Evolutionary conservation across 1,284 basidiomycete species (phyloP).

Genomic region (Apiotrichum porosum): DNA sequence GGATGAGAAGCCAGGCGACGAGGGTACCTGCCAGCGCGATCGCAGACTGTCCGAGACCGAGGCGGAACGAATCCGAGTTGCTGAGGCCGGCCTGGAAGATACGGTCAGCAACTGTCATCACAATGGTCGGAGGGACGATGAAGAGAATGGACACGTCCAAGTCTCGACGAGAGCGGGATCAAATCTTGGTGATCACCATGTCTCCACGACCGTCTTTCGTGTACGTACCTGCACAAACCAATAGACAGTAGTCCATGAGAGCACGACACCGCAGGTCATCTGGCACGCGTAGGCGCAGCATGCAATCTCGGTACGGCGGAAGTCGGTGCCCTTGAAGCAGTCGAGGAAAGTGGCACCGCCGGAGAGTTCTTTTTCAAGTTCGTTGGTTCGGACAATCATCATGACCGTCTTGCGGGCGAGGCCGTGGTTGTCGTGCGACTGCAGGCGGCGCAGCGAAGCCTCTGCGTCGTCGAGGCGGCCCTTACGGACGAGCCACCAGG

Average conservation of each 20-base stretch:
- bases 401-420: slow-evolving; percentile 5
- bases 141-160: no score
- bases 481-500: slow-evolving; percentile 5
- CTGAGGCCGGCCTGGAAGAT: slow-evolving; percentile 48
- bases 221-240: no score
- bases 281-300: slow-evolving; percentile 11
- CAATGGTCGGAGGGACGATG: no score
- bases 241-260: slow-evolving; percentile 21
- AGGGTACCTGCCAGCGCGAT: slow-evolving; percentile 25
- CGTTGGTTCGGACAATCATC: slow-evolving; percentile 29
- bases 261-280: slow-evolving; percentile 8
- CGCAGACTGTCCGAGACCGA: slow-evolving; percentile 39
- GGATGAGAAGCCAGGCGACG: slow-evolving; percentile 22
- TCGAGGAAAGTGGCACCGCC: slow-evolving; percentile 42
- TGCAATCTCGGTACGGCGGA: slow-evolving; percentile 30
- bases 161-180: no score
- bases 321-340: slow-evolving; percentile 48
- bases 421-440: background rate
- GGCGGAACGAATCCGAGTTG: slow-evolving; percentile 36
- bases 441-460: background rate
- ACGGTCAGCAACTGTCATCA: no score
- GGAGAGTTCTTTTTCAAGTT: slow-evolving; percentile 19
- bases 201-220: no score
- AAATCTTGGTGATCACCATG: no score
- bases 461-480: slow-evolving; percentile 1